Percentiles rank a stretch among this genome's conserved stretches.
phyloP scores from a whole-genome alignment of 805 yeast genomes.

The Kodamaea laetipori region DNA sequence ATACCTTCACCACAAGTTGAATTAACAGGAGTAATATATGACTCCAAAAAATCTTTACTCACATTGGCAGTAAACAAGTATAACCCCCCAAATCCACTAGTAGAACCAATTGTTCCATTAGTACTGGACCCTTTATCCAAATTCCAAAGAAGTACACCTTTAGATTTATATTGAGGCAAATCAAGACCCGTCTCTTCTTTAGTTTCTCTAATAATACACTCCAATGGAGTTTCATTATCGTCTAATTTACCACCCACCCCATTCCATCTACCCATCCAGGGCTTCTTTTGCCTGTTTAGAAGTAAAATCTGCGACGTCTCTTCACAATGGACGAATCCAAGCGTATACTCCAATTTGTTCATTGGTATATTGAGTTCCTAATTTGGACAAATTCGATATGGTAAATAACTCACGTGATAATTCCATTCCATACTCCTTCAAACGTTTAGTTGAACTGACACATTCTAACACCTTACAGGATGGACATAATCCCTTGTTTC shows the following conservation, averaged over 20 bases:
- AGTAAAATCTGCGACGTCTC: conserved; percentile 36
- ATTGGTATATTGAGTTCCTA: background rate
- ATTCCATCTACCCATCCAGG: conserved; percentile 53
- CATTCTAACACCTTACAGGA: too few species aligned
- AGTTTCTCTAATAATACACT: conserved; percentile 46
- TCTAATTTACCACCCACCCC: conserved; percentile 50
- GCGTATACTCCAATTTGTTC: conserved; percentile 22
- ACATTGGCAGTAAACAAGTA: conserved; percentile 43
- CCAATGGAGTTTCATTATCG: conserved; percentile 33
- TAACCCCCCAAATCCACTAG: conserved; percentile 31
- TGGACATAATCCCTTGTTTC: too few species aligned
- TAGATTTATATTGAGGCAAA: conserved; percentile 27
- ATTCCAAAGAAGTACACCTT: conserved; percentile 42
- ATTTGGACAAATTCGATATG: background rate
- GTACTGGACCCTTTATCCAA: conserved; percentile 15
- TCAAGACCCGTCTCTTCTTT: conserved; percentile 43
- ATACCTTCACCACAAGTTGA: conserved; percentile 41
- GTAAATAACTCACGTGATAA: too few species aligned
- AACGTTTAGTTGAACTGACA: too few species aligned
- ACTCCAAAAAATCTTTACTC: conserved; percentile 22
- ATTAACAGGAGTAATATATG: conserved; percentile 31
- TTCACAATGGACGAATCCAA: conserved; percentile 31
- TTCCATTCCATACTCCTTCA: too few species aligned
- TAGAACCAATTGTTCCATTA: conserved; percentile 10
- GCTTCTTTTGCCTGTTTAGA: conserved; percentile 43